Conservation (phyloP, 2,329 filamentous ascomycete genomes). For the Epichloe typhina region DNA sequence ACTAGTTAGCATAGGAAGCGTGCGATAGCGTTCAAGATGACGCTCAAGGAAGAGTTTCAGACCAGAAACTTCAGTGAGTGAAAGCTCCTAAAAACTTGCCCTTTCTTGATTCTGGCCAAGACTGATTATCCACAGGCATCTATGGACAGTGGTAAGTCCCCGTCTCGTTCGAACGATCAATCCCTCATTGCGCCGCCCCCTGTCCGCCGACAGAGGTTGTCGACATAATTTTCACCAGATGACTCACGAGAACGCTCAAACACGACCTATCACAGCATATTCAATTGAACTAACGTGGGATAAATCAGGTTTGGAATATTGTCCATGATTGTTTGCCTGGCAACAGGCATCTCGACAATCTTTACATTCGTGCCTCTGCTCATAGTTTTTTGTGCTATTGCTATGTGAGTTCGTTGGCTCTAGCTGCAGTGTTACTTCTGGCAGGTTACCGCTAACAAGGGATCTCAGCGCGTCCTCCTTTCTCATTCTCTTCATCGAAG, state of each 20-base stretch:
- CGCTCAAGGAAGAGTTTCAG: constrained; percentile 58
- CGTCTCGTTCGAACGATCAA: background rate
- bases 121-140: constrained; percentile 39
- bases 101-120: background rate
- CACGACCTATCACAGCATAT: background rate
- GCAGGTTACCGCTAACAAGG: background rate
- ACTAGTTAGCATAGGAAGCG: background rate
- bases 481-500: constrained; percentile 72
- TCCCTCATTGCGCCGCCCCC: background rate
- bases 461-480: constrained; percentile 51
- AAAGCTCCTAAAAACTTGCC: constrained; percentile 1
- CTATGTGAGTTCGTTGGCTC: constrained; percentile 32
- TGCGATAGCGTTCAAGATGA: constrained; percentile 38
- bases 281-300: constrained; percentile 1
- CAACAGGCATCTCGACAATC: constrained; percentile 54
- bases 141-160: constrained; percentile 60
- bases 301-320: constrained; percentile 49
- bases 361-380: constrained; percentile 38
- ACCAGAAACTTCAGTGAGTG: constrained; percentile 62
- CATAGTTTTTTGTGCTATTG: constrained; percentile 39
- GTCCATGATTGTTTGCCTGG: constrained; percentile 58
- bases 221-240: background rate
- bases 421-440: background rate
- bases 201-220: background rate
- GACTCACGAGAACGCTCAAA: background rate